These are phyloP conservation scores for Chaetothyriales sp. DNA, from an alignment of 2,329 filamentous ascomycete species.

Conservation along the genomic window DNA sequence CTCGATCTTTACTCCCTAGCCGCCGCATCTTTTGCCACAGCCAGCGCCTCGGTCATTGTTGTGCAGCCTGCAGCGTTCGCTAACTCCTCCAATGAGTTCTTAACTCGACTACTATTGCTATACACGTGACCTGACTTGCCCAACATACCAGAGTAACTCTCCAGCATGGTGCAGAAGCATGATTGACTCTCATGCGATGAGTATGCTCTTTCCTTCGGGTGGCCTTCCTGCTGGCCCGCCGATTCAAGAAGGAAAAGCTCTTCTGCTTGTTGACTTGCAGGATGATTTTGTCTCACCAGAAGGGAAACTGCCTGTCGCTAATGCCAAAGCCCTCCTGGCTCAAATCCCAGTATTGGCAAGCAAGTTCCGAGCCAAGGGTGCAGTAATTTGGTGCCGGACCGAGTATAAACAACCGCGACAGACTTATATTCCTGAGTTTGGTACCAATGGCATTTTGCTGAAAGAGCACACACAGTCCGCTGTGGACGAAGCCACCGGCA, in stretches of 20 bases:
- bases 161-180: background rate
- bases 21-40: background rate
- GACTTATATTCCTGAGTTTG: constrained; percentile 37
- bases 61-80: background rate
- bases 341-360: constrained; percentile 53
- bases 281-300: constrained; percentile 67
- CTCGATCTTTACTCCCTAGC: background rate
- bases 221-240: constrained; percentile 26
- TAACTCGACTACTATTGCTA: background rate
- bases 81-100: background rate
- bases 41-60: background rate
- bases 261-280: constrained; percentile 77
- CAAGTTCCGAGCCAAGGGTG: constrained; percentile 57
- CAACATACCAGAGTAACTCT: background rate
- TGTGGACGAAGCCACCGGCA: background rate
- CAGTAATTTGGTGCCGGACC: constrained; percentile 75
- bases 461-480: constrained; percentile 5
- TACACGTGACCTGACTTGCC: background rate
- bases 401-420: constrained; percentile 53
- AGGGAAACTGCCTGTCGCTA: constrained; percentile 53
- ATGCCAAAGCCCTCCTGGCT: constrained; percentile 52
- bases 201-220: constrained; percentile 15
- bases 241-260: constrained; percentile 50
- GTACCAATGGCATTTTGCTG: constrained; percentile 27
- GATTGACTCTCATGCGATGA: background rate